Percentiles rank a stretch among this genome's conserved stretches.
These are phyloP conservation scores for Brasenia schreberi DNA, from an alignment of 164 flowering plant genomes.

Conservation along the genomic window DNA sequence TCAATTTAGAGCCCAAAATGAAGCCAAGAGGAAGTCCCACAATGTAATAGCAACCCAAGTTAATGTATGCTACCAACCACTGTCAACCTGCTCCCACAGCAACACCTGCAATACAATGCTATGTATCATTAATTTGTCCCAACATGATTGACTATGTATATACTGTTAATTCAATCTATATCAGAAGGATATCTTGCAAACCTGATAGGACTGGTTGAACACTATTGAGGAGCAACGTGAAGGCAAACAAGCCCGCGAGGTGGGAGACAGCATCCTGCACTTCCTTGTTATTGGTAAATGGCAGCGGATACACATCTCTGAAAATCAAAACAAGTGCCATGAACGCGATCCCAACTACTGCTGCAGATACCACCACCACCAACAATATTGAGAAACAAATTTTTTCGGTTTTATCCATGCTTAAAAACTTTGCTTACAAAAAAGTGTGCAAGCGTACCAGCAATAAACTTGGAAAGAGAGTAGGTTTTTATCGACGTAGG, in stretches of 20 bases:
- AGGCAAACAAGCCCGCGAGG: slow-evolving; percentile 18
- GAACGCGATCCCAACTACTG: slow-evolving; percentile 15
- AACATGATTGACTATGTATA: neutral
- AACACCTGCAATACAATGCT: slow-evolving; percentile 16
- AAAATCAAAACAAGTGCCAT: slow-evolving; percentile 16
- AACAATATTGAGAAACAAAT: too few relatives aligned
- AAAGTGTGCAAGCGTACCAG: too few relatives aligned
- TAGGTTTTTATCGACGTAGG: too few relatives aligned
- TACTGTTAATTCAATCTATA: neutral
- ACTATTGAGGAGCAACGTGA: slow-evolving; percentile 23
- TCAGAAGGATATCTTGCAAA: neutral
- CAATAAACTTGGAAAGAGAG: too few relatives aligned
- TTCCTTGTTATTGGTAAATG: slow-evolving; percentile 15
- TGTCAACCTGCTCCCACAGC: slow-evolving; percentile 32
- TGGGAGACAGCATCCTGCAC: slow-evolving; percentile 14
- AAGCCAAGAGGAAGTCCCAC: slow-evolving; percentile 26
- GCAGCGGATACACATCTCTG: slow-evolving; percentile 14
- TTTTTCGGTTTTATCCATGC: too few relatives aligned
- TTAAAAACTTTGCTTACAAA: too few relatives aligned
- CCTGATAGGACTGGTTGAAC: slow-evolving; percentile 27
- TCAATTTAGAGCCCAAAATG: slow-evolving; percentile 14
- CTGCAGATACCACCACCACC: slow-evolving; percentile 14
- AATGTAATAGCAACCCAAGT: slow-evolving; percentile 19
- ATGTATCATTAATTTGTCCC: neutral
- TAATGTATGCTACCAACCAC: slow-evolving; percentile 23